Percentiles rank a stretch among this genome's conserved stretches.
Conservation (phyloP, 805 yeast species). For the Ascoidea asiatica region DNA sequence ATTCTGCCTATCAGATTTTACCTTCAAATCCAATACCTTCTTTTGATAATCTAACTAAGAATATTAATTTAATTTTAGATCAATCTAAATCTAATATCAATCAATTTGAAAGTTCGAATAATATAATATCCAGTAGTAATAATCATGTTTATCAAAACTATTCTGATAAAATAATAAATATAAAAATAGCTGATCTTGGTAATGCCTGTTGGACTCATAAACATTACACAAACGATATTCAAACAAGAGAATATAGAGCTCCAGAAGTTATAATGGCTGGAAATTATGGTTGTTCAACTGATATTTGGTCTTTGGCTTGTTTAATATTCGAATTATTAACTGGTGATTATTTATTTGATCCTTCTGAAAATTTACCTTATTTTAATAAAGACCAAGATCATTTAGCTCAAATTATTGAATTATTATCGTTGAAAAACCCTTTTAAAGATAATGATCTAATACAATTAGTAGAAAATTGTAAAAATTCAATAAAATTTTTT, state of each 20-base stretch:
- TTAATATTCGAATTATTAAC: slow-evolving; percentile 45
- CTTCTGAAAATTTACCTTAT: slow-evolving; percentile 33
- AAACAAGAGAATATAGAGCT: slow-evolving; percentile 53
- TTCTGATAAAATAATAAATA: slow-evolving; percentile 15
- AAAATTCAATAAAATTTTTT: slow-evolving; percentile 49
- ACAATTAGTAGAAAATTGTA: slow-evolving; percentile 42
- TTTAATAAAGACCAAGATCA: slow-evolving; percentile 45
- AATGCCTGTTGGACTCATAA: slow-evolving; percentile 53
- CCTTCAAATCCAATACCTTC: neutral
- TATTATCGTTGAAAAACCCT: slow-evolving; percentile 15
- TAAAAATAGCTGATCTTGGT: slow-evolving; percentile 59
- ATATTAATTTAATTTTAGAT: no score
- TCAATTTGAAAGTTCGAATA: no score
- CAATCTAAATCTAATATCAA: neutral
- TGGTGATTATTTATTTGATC: slow-evolving; percentile 50
- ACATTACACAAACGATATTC: slow-evolving; percentile 57
- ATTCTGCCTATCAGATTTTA: neutral
- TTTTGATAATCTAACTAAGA: neutral
- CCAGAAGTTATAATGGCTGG: slow-evolving; percentile 50
- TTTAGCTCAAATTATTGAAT: slow-evolving; percentile 46
- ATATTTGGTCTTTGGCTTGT: slow-evolving; percentile 49
- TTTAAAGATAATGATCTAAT: slow-evolving; percentile 24
- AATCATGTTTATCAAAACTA: neutral
- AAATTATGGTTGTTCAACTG: slow-evolving; percentile 52
- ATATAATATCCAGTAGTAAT: neutral